Base-by-base conservation (phyloP, 2,329 filamentous ascomycete species). In the Phialophora chinensis region DNA sequence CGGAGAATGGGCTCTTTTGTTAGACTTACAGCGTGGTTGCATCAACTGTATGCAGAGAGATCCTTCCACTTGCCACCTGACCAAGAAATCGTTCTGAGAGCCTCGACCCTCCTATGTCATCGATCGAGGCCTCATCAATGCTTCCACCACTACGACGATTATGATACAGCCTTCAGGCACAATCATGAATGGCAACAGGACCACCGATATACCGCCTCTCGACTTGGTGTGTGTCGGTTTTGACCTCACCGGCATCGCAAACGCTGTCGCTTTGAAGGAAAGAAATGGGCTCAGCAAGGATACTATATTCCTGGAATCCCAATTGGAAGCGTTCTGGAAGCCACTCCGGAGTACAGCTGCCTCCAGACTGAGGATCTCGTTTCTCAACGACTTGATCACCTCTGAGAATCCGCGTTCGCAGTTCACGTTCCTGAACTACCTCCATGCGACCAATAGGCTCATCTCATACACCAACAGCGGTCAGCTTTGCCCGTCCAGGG, bases 361-460 rank as follows among this genome's bases (percentile, higher is more conserved):
- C 14, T 27, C 50, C 27, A 56, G 66, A n/a, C 58, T 71, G 65
- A 62, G 65, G 27, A 67, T 60, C 11, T 68, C 69, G 17, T 71
- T 72, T 56, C 54, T 72, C 54, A 63, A 69, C 47, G 71, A 72
- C 52, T 54, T 72, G 55, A 60, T 71, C 55, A 72, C 71, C 12
- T 65, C 68, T 14, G 65, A 70, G 38, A 71, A 72, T 47, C 71
- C 71, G 12, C 64, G 71, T 5, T 71, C 69, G 2, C 63, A 59
- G 11, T 72, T 71, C 66, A 71, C 71, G 1, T 72, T 72, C 62
- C 49, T 72, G 35, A 69, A 68, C 33, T 72, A 70, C 50, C 67
- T 72, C 27, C 69, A 72, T 38, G 56, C 55, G 31, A 68, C 62
- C 11, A 65, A 69, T 23, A 54, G 59, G n/a, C 64, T 72, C 27